Percentiles rank a stretch among this genome's conserved stretches.
Evolutionary conservation across 1,284 basidiomycete genomes (phyloP).

Genomic region (Golubevia sp.): DNA sequence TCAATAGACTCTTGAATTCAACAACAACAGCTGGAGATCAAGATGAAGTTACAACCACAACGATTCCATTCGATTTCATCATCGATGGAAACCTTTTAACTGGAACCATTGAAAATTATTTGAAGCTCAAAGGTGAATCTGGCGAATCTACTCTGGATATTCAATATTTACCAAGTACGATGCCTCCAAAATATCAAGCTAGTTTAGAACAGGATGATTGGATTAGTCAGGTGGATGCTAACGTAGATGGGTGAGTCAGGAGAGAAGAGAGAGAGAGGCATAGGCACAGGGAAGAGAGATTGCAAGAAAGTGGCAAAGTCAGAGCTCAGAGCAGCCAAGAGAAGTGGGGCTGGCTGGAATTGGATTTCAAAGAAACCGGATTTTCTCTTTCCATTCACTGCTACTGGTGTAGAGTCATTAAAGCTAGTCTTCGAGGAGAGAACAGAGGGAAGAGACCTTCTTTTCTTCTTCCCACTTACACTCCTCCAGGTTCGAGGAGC

Average conservation of each 20-base stretch:
- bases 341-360: too few relatives aligned
- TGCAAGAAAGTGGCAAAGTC: not conserved
- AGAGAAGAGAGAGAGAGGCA: too few relatives aligned
- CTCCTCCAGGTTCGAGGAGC: too few relatives aligned
- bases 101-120: constrained; percentile 38
- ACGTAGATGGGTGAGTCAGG: constrained; percentile 5
- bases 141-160: constrained; percentile 44
- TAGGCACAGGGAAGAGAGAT: too few relatives aligned
- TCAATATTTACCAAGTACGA: constrained; percentile 48
- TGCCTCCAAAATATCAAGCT: constrained; percentile 41
- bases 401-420: not conserved
- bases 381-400: not conserved
- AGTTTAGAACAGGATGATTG: constrained; percentile 56
- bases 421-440: too few relatives aligned
- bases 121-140: constrained; percentile 27
- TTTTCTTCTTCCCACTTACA: too few relatives aligned
- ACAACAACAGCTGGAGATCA: constrained; percentile 8
- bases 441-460: too few relatives aligned
- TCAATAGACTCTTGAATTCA: constrained; percentile 47
- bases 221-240: constrained; percentile 40
- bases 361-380: too few relatives aligned
- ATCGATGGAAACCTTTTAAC: constrained; percentile 46
- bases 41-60: not conserved
- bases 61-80: constrained; percentile 58
- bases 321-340: not conserved